phyloP scores from a whole-genome alignment of 257 asterid species.

The Solanum ossicruentum region DNA sequence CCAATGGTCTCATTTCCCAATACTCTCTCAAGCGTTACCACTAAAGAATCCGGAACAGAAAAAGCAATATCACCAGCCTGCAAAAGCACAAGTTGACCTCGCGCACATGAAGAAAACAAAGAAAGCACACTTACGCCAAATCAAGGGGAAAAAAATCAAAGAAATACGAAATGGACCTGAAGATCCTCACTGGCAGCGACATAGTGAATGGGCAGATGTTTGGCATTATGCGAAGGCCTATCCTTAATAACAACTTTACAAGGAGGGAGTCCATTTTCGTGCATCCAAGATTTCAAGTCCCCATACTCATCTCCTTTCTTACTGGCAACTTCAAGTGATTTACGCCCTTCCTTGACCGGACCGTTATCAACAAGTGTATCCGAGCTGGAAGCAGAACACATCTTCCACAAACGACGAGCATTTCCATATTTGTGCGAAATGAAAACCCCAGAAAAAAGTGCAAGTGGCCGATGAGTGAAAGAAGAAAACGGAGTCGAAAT shows the following conservation, averaged over 20 bases:
- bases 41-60: constrained; percentile 76
- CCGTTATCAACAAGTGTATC: constrained; percentile 41
- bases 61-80: constrained; percentile 84
- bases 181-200: constrained; percentile 94
- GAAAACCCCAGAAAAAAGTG: constrained; percentile 22
- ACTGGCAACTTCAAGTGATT: constrained; percentile 30
- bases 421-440: constrained; percentile 8
- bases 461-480: constrained; percentile 22
- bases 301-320: constrained; percentile 27
- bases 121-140: neutral
- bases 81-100: neutral
- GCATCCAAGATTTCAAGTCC: constrained; percentile 91
- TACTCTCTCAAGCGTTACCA: constrained; percentile 94
- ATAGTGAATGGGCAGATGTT: constrained; percentile 64
- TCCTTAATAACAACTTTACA: constrained; percentile 74
- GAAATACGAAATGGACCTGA: constrained; percentile 26
- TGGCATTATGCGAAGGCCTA: constrained; percentile 51
- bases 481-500: constrained; percentile 36
- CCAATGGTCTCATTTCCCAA: constrained; percentile 84
- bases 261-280: constrained; percentile 74
- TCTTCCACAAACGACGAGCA: constrained; percentile 11
- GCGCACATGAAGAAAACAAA: neutral
- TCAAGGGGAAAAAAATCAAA: neutral
- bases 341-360: constrained; percentile 3
- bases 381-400: constrained; percentile 43